Evolutionary conservation across 2,329 filamentous ascomycete genomes (phyloP), one percentile per base, ranked within the genome.

Genomic region (Elsinoe australis): DNA sequence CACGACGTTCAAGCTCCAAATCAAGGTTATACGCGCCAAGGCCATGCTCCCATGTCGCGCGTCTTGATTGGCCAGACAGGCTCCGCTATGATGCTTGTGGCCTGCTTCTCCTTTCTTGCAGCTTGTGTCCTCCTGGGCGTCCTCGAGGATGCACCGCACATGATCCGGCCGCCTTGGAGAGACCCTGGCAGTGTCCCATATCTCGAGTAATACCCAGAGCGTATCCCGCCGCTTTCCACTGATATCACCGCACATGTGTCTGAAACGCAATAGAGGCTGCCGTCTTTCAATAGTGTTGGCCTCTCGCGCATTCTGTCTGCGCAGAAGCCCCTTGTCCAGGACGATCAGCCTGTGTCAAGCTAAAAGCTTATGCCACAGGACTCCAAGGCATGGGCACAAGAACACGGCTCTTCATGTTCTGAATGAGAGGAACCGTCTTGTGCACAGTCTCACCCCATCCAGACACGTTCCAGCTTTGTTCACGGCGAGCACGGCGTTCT

Each of bases 361-460:
- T 9, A 7, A 6, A 10, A 5, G 26, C 28, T 34, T 53, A 53
- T 29, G 52, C 50, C n/a, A 52, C 49, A 3, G 92, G 89, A 53
- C 87, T 95, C 92, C 92, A 98, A 6, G 88, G 85, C 83, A 95
- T 89, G 9, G 92, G 87, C 52, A 96, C 82, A 62, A 98, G 67
- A 59, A 98, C 88, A 59, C 86, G 78, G 62, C 87, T 94, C 77
- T 92, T 87, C 92, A 98, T 98, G 51, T 74, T 82, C 71, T 95
- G 89, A 59, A 98, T 98, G 54, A 98, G 75, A 24, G 92, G 92
- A 38, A 98, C 92, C 1, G 92, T 98, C 77, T 94, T 95, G 74
- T 98, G 92, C 29, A 96, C 92, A 18, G 90, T 95, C 61, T 95
- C 87, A 46, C 85, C 87, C 92, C 92, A 98, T 36, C 92, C 92